Evolutionary conservation across 202 grass and related monocot species (phyloP), one percentile per base, ranked within the genome.

Genomic region (Musa balbisiana): DNA sequence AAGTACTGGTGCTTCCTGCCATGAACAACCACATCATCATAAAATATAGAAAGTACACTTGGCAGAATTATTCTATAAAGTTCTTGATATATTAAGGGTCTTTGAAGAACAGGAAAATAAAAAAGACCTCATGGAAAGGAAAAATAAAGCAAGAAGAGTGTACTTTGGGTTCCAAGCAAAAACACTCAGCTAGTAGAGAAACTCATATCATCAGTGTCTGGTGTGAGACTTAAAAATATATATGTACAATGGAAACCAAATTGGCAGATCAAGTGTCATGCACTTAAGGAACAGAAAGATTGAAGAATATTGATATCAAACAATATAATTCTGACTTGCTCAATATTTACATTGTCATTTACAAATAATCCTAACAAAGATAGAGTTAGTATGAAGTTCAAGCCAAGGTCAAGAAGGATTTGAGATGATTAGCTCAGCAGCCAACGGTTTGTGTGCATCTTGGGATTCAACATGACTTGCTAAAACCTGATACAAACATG

Each of bases 1-100:
- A 85, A 99, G 83, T 55, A 99, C 81, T 11, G 95, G 95, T 86
- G 91, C 86, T 73, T 92, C 89, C 95, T 99, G 91, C 67, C 78
- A 84, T 79, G 33, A n/a, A 85, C 52, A 82, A 51, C 10, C 21
- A 83, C 77, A 43, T 92, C 73, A 82, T 74, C 66, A 75, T 12
- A 24, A 76, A 60, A 84, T 67, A 21, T 15, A 55, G 51, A 73
- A 52, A 73, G 33, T 73, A 14, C 21, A 25, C 2, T 73, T 52
- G n/a, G 9, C 56, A 5, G 8, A 58, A n/a, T 19, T 3, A 8
- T 20, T 60, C 17, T 60, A 60, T 60, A 1, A 60, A 60, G 19
- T 16, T 8, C 17, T n/a, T 60, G 14, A 58, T 20, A 20, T 60
- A 60, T 19, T 60, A 60, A n/a, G 0, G 3, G 33, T 43, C 56